These are phyloP conservation scores for Venturia nashicola DNA, from an alignment of 2,329 filamentous ascomycete genomes.

Conservation along the genomic window DNA sequence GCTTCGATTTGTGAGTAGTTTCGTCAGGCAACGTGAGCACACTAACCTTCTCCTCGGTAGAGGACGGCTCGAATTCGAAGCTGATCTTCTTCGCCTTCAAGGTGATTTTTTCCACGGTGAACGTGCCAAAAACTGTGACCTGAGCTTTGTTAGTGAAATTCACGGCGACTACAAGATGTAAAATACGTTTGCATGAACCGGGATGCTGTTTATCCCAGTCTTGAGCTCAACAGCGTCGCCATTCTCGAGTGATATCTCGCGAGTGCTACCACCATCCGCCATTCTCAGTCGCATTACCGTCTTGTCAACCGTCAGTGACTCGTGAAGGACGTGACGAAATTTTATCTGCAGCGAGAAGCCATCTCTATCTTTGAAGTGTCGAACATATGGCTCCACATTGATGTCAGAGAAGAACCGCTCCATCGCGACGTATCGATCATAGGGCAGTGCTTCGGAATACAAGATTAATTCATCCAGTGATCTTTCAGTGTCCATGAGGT, in stretches of 20 bases:
- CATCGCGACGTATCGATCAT: slow-evolving; percentile 56
- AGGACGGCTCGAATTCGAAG: slow-evolving; percentile 51
- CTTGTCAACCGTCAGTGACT: slow-evolving; percentile 53
- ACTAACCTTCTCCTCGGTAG: slow-evolving; percentile 15
- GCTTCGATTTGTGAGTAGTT: slow-evolving; percentile 1
- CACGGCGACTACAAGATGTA: slow-evolving; percentile 17
- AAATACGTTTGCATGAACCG: slow-evolving; percentile 34
- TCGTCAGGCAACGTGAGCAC: neutral
- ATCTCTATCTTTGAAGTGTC: slow-evolving; percentile 60
- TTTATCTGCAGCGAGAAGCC: slow-evolving; percentile 59
- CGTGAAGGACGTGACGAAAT: slow-evolving; percentile 60
- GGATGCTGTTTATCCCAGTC: slow-evolving; percentile 41
- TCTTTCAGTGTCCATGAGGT: slow-evolving; percentile 24
- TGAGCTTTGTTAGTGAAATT: slow-evolving; percentile 27
- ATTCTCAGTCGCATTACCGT: slow-evolving; percentile 52
- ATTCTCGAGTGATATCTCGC: slow-evolving; percentile 55
- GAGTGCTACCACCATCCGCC: slow-evolving; percentile 39
- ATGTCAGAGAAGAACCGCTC: slow-evolving; percentile 62
- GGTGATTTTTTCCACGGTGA: slow-evolving; percentile 60
- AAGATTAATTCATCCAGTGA: slow-evolving; percentile 32
- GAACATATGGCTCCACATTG: slow-evolving; percentile 53
- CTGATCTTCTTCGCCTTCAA: slow-evolving; percentile 51
- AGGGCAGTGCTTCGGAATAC: slow-evolving; percentile 37
- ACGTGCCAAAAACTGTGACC: slow-evolving; percentile 59
- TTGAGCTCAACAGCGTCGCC: slow-evolving; percentile 34